phyloP scores from a whole-genome alignment of 225 moss, liverwort and hornwort species.

The Thuidium tamariscinum region DNA sequence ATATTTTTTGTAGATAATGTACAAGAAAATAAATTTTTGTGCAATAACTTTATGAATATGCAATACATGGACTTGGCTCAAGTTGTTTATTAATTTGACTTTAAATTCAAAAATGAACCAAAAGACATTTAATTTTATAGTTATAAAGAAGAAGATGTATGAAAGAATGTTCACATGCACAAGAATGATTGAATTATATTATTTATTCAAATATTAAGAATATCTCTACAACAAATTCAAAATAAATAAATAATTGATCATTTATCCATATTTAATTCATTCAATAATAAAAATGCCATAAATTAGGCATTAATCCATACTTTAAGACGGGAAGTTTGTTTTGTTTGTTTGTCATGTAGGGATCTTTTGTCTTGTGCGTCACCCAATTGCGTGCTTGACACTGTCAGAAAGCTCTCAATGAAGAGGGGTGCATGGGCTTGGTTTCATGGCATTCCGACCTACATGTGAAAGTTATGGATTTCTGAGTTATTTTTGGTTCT shows the following conservation, averaged over 20 bases:
- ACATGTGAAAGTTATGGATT: too few relatives aligned
- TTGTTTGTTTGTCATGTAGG: too few relatives aligned
- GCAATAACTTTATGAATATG: fast-evolving
- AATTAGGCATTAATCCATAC: neutral
- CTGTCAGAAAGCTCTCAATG: too few relatives aligned
- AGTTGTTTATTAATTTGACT: neutral
- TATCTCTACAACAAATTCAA: neutral
- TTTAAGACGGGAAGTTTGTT: too few relatives aligned
- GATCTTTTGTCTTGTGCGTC: too few relatives aligned
- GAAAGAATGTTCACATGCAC: neutral
- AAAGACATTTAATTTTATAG: neutral
- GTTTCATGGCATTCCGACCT: too few relatives aligned
- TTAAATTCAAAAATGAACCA: neutral
- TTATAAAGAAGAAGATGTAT: neutral
- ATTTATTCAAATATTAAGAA: neutral
- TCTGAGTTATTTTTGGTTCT: too few relatives aligned
- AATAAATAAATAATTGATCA: neutral
- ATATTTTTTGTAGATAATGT: neutral
- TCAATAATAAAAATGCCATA: neutral
- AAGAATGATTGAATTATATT: neutral
- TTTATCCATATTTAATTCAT: neutral
- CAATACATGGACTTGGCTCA: neutral
- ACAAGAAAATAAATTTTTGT: neutral
- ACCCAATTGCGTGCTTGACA: too few relatives aligned
- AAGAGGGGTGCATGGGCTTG: too few relatives aligned